Conservation (phyloP, 805 yeast species). For the Nakazawaea wyomingensis region DNA sequence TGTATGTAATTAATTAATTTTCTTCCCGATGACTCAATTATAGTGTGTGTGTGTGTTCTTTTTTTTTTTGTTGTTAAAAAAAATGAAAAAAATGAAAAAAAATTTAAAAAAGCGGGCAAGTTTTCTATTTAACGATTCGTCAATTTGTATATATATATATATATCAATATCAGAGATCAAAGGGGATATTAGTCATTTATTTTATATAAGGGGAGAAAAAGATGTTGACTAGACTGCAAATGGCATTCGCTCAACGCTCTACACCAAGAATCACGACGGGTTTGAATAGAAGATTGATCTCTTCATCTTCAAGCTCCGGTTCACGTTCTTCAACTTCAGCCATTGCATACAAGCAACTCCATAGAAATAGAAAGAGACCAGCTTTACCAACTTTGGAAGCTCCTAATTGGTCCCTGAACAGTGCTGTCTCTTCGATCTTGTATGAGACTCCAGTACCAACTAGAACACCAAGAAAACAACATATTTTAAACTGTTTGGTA, state of each 20-base stretch:
- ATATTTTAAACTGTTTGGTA: conserved; percentile 92
- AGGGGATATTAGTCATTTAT: no score
- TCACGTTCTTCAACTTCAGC: conserved; percentile 76
- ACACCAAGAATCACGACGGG: no score
- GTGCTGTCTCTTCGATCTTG: conserved; percentile 92
- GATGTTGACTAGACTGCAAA: no score
- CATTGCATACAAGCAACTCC: conserved; percentile 87
- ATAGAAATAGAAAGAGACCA: conserved; percentile 81
- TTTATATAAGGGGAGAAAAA: no score
- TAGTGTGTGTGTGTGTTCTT: no score
- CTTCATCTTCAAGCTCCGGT: conserved; percentile 5
- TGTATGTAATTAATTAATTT: no score
- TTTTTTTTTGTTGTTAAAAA: no score
- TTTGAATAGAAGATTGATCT: conserved; percentile 3
- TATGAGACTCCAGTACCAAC: conserved; percentile 81
- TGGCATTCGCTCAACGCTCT: no score
- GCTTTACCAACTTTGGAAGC: conserved; percentile 90
- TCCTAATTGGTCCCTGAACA: conserved; percentile 93
- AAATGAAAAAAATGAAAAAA: no score
- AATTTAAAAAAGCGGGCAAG: no score
- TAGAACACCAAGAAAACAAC: conserved; percentile 65
- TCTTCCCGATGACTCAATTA: no score
- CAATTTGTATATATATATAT: neutral
- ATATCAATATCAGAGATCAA: neutral
- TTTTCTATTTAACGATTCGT: no score